Evolutionary conservation across 1,284 basidiomycete genomes (phyloP), one percentile per base, ranked within the genome.

Genomic region (Trametes versicolor): DNA sequence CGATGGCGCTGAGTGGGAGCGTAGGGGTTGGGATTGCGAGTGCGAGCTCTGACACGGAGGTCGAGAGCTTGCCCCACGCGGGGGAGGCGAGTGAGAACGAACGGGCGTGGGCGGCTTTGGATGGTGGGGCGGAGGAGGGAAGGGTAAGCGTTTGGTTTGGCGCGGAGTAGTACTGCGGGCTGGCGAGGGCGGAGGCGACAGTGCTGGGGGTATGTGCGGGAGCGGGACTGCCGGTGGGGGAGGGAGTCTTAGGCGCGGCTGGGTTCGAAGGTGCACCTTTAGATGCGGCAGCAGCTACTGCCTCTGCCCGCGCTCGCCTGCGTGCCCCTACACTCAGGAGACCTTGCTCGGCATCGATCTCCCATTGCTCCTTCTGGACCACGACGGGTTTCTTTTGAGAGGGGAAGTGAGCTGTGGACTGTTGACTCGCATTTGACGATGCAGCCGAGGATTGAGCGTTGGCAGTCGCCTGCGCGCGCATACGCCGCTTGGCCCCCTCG

Each of bases 331-430:
- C 91, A 5, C 90, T 92, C 47, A 89, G 73, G 49, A 93, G 72
- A 0, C 90, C 90, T 67, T 86, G 87, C 69, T 93, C 90, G 0
- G 88, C 90, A 68, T 93, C 91, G 32, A 92, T 83, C 71, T 93
- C 91, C 91, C 91, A 93, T 34, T 81, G 73, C 71, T 93, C 91
- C 72, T 90, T 92, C 29, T 82, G 74, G 0, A 83, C 74, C 41
- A 78, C 50, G 2, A n/a, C 81, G 9, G 45, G 37, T 23, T 53
- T 78, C 47, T 73, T 66, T 36, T 54, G 62, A 10, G 67, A 54
- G 4, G 71, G 57, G 13, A 60, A 51, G 10, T 76, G 59, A 15
- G 72, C 59, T n/a, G 71, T 27, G 70, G 53, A 32, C 13, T 9
- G 5, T 10, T 10, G 21, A 27, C 43, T 51, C 19, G 52, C 19